Percentiles rank a stretch among this genome's conserved stretches.
phyloP scores from a whole-genome alignment of 805 yeast species.

The Candida pini region DNA sequence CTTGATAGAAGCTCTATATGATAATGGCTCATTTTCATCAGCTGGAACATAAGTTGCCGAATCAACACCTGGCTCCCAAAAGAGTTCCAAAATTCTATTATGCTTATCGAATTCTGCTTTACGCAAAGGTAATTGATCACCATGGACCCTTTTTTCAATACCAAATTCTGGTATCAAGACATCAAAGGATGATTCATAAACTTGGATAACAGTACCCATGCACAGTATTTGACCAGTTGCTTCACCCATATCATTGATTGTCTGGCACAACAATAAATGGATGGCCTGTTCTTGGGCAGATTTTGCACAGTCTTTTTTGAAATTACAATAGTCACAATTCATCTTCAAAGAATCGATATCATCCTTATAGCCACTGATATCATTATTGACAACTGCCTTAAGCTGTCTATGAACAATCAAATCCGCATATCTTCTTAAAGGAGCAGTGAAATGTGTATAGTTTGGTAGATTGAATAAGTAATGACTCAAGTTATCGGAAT shows the following conservation, averaged over 20 bases:
- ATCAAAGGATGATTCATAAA: constrained; percentile 94
- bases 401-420: constrained; percentile 89
- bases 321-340: constrained; percentile 87
- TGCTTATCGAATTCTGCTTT: constrained; percentile 87
- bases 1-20: constrained; percentile 72
- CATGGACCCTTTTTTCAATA: constrained; percentile 92
- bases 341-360: constrained; percentile 70
- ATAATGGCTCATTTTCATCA: constrained; percentile 76
- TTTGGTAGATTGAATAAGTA: constrained; percentile 78
- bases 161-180: constrained; percentile 90
- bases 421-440: constrained; percentile 88
- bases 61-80: constrained; percentile 91
- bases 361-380: constrained; percentile 36
- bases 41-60: constrained; percentile 86
- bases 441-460: constrained; percentile 92
- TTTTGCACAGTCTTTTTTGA: constrained; percentile 90
- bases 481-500: constrained; percentile 71
- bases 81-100: constrained; percentile 66
- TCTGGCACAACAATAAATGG: constrained; percentile 78
- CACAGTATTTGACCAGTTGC: constrained; percentile 77
- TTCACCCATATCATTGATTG: constrained; percentile 67
- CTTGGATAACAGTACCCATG: constrained; percentile 84
- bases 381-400: constrained; percentile 50
- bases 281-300: constrained; percentile 93
- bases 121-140: constrained; percentile 88